Percentiles rank a stretch among this genome's conserved stretches.
Evolutionary conservation across 331 rosid species (phyloP).

Genomic region (Acacia concinna): DNA sequence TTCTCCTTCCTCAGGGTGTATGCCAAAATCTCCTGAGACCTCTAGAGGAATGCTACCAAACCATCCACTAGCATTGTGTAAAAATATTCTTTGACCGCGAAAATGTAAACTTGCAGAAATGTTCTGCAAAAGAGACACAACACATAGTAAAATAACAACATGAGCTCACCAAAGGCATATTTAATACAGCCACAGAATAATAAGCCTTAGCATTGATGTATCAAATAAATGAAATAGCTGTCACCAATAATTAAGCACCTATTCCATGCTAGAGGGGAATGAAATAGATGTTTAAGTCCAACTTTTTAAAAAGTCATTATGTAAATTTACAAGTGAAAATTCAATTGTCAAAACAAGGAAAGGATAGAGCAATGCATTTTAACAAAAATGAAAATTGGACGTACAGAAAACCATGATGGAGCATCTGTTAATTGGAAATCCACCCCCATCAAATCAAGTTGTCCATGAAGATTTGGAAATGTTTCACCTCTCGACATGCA

Average conservation of each 20-base stretch:
- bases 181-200: neutral
- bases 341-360: slow-evolving; percentile 20
- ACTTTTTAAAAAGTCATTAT: neutral
- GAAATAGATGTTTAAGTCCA: neutral
- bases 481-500: slow-evolving; percentile 89
- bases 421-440: slow-evolving; percentile 76
- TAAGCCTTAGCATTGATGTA: neutral
- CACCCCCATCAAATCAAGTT: slow-evolving; percentile 78
- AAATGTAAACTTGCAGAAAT: slow-evolving; percentile 70
- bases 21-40: slow-evolving; percentile 96
- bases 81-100: slow-evolving; percentile 86
- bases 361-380: neutral
- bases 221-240: neutral
- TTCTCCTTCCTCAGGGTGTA: slow-evolving; percentile 91
- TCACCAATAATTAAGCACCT: neutral
- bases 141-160: slow-evolving; percentile 12
- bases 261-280: neutral
- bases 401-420: slow-evolving; percentile 80
- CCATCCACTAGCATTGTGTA: slow-evolving; percentile 91
- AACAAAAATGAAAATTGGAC: slow-evolving; percentile 36
- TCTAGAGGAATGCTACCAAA: slow-evolving; percentile 89
- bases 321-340: neutral
- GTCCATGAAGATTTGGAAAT: slow-evolving; percentile 91
- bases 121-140: slow-evolving; percentile 59
- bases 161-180: neutral